Conservation (phyloP, 2,329 filamentous ascomycete genomes). For the Curvularia spicifera region DNA sequence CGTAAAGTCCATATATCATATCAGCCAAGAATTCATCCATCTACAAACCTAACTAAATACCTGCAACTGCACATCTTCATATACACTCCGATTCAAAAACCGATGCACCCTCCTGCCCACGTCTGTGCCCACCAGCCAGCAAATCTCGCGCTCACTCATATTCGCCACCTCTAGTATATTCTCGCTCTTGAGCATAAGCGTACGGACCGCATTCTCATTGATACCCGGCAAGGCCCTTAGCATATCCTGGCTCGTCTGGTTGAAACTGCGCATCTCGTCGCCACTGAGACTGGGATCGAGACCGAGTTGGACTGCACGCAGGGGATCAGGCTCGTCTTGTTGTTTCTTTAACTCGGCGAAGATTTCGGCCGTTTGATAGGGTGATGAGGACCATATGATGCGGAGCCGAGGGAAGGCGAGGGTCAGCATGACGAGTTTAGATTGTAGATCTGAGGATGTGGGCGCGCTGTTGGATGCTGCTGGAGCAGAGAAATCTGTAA, state of each 20-base stretch:
- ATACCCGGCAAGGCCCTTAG: conserved; percentile 83
- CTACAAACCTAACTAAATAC: conserved; percentile 17
- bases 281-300: conserved; percentile 65
- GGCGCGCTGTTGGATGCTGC: not conserved
- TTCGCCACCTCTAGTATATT: conserved; percentile 86
- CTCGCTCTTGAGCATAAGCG: conserved; percentile 73
- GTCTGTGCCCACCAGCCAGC: conserved; percentile 76
- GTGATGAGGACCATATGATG: conserved; percentile 88
- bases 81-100: conserved; percentile 76
- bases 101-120: conserved; percentile 75
- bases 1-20: not conserved
- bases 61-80: conserved; percentile 39
- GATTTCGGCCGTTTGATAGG: conserved; percentile 96
- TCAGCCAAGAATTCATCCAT: not conserved
- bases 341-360: conserved; percentile 92
- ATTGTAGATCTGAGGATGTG: conserved; percentile 75
- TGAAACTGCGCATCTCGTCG: conserved; percentile 73
- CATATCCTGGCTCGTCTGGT: conserved; percentile 89
- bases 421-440: conserved; percentile 89
- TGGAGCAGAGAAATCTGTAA: conserved; percentile 52
- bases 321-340: conserved; percentile 87
- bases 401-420: conserved; percentile 88
- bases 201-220: conserved; percentile 72
- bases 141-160: conserved; percentile 76
- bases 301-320: conserved; percentile 82